Conservation (phyloP, 495 filamentous ascomycete genomes). For the Hypomontagnella submonticulosa region DNA sequence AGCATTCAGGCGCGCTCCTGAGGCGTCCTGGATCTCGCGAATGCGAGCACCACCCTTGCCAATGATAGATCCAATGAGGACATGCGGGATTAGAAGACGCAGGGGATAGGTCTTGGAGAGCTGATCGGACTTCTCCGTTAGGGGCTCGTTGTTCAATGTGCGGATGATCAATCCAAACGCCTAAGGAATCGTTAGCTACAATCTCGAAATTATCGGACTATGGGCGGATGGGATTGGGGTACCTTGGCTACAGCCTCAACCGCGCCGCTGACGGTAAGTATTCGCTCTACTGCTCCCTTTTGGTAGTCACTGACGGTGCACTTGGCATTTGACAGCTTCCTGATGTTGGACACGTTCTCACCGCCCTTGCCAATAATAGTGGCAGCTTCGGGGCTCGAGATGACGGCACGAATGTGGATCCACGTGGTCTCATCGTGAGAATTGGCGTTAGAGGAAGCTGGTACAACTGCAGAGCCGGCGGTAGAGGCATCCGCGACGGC, state of each 20-base stretch:
- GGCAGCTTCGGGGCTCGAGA: conserved; percentile 95
- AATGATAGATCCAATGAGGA: conserved; percentile 98
- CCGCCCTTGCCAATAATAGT: conserved; percentile 98
- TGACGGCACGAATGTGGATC: conserved; percentile 96
- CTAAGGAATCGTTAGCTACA: conserved; percentile 57
- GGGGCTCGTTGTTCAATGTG: conserved; percentile 94
- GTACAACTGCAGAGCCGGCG: conserved; percentile 33
- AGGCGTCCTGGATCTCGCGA: conserved; percentile 98
- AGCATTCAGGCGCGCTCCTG: conserved; percentile 94
- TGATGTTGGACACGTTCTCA: conserved; percentile 96
- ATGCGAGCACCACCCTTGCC: conserved; percentile 95
- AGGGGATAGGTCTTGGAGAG: conserved; percentile 98
- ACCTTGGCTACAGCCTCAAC: conserved; percentile 98
- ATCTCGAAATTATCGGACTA: conserved; percentile 1
- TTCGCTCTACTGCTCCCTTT: conserved; percentile 94
- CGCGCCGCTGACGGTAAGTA: conserved; percentile 93
- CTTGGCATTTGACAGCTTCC: conserved; percentile 90
- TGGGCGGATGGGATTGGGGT: conserved; percentile 29
- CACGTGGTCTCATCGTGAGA: conserved; percentile 87
- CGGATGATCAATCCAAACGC: conserved; percentile 98
- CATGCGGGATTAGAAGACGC: conserved; percentile 93
- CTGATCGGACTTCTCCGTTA: conserved; percentile 83
- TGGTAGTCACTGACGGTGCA: conserved; percentile 99
- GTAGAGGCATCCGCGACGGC: conserved; percentile 57
- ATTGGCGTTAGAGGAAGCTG: conserved; percentile 43